Percentiles rank a stretch among this genome's conserved stretches.
These are phyloP conservation scores for Mollisiaceae sp. DNA, from an alignment of 2,329 filamentous ascomycete genomes.

Conservation along the genomic window DNA sequence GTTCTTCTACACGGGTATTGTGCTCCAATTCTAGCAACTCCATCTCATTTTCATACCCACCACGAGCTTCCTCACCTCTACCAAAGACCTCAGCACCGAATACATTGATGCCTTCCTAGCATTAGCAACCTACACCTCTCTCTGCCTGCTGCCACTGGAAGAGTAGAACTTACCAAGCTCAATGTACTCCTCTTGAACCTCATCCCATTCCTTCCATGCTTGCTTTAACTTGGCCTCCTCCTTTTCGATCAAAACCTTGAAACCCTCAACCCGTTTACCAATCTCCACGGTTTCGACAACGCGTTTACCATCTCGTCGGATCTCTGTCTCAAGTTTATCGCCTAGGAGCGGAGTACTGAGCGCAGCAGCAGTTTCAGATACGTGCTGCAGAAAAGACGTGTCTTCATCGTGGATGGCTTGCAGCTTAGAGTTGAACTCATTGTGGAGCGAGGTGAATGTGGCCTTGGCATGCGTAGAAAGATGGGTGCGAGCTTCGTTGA, in stretches of 20 bases:
- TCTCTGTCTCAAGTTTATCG: constrained; percentile 32
- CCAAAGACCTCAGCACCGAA: constrained; percentile 29
- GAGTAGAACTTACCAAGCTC: constrained; percentile 24
- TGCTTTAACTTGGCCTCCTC: constrained; percentile 33
- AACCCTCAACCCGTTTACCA: constrained; percentile 33
- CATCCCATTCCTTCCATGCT: constrained; percentile 40
- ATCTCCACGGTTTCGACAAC: constrained; percentile 30
- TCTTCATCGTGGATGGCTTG: constrained; percentile 14
- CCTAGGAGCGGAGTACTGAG: constrained; percentile 31
- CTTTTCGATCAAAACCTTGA: constrained; percentile 30
- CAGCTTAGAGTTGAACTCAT: constrained; percentile 23
- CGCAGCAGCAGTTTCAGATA: constrained; percentile 8
- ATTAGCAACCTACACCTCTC: no score
- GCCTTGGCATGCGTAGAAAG: constrained; percentile 20
- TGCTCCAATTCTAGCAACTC: constrained; percentile 32
- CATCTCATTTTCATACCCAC: constrained; percentile 33
- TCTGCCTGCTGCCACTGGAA: no score
- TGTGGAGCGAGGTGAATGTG: constrained; percentile 30
- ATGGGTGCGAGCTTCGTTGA: constrained; percentile 29
- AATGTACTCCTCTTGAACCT: constrained; percentile 37
- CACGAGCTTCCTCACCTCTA: constrained; percentile 10
- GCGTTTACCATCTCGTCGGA: constrained; percentile 27
- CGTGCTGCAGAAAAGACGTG: constrained; percentile 26
- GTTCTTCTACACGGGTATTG: constrained; percentile 24
- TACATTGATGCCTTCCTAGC: constrained; percentile 20